Base-by-base conservation (phyloP, 192 early-diverging fungal species). In the Borealophlyctis nickersoniae region DNA sequence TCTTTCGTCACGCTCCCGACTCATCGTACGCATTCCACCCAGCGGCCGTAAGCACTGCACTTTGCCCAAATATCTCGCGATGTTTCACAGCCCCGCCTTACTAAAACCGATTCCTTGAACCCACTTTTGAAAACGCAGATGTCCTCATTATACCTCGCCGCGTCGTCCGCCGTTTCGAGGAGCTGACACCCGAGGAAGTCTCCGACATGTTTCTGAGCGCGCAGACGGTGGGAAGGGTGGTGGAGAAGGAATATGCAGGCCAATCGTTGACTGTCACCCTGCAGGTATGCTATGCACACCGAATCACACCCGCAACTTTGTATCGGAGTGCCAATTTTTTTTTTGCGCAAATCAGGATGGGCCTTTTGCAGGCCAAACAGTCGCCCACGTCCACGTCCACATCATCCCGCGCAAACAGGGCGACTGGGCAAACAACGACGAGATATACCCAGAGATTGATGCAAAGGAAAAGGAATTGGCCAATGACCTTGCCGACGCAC, bases 331-430 rank as follows among this genome's bases (percentile, higher is more conserved):
- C 28, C 26, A n/a, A 2, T 2, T n/a, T 55, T 27, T 54, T 55
- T 24, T 27, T 27, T 55, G 28, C 28, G 22, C 28, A 19, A 35
- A 24, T 50, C 29, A 67, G 84, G 91, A 94, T 72, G 89, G 91
- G 2, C 73, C 81, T 0, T 69, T 67, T 24, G 89, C 91, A 4
- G 90, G 87, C 3, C 88, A 92, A 71, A 81, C 93, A 23, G 92
- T 98, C 3, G 82, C 89, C 9, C 96, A 98, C 73, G 88, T 90
- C 5, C 96, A 98, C 61, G 71, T 96, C 29, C 96, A 98, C 72
- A 63, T 98, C 28, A 92, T 98, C 39, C 94, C 95, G 36, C 82
- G 95, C 9, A 76, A 71, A 33, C 64, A 72, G 19, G 89, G 89
- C 28, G 93, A 98, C 65, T 94, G 81, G 77, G 75, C 77, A 13